Base-by-base conservation (phyloP, 352 stramenopile species). In the Thraustochytrium sp. region DNA sequence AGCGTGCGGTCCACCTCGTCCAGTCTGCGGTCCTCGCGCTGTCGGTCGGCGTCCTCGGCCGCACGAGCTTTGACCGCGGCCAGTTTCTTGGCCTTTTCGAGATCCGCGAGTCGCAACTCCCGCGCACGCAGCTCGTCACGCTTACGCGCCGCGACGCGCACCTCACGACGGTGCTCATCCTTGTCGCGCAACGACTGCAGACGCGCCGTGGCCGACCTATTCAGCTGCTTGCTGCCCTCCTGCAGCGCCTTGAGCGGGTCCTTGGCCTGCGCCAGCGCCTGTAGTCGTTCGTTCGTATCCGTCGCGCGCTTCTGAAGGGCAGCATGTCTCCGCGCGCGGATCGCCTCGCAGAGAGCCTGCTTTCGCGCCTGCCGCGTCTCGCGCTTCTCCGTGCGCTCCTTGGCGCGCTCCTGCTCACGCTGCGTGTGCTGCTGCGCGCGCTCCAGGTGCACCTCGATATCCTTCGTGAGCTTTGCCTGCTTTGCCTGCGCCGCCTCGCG, bases 1-100 rank as follows among this genome's bases (percentile, higher is more conserved):
- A 80, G 42, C 44, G 23, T 29, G 29, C 68, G 68, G 31, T 80
- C 68, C 18, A 80, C 31, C 38, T 80, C 68, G 16, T 29, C 51
- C 8, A 64, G 9, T 1, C 23, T 2, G 13, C 68, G 26, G 4
- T 23, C n/a, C 38, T 80, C 68, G 21, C 46, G 42, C 18, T n/a
- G 4, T 11, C 37, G 13, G 9, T 46, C 23, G 13, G n/a, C 31
- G 23, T 80, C 42, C 23, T 46, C 21, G 8, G 26, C 68, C 5
- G 23, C n/a, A 9, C 51, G 46, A 2, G 9, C 44, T 29, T 48
- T 44, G 13, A 31, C 51, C 8, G n/a, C 44, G 0, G n/a, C 51
- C 18, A 80, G 31, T 37, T 36, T 16, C 31, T 53, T 38, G 0
- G 11, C 8, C 23, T 75, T 75, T 3, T 9, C 36, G 2, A 5